These are phyloP conservation scores for Dalbergia oliveri DNA, from an alignment of 306 rosid genomes.

Conservation along the genomic window DNA sequence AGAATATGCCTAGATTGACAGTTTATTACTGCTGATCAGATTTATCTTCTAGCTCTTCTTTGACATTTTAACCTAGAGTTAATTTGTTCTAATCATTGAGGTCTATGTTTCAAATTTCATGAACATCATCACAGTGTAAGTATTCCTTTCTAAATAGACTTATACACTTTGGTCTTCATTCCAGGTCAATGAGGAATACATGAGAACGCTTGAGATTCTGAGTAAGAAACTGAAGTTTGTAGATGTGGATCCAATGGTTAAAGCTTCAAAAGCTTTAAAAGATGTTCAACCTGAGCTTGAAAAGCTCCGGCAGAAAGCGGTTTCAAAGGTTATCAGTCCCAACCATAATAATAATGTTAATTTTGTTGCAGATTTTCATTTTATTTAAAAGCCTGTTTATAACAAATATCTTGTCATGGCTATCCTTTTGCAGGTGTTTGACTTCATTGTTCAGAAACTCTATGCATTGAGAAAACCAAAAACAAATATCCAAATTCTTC, in stretches of 20 bases:
- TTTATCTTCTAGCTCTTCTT: not conserved
- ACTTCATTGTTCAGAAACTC: conserved; percentile 96
- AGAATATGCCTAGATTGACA: conserved; percentile 18
- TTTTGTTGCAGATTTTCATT: conserved; percentile 20
- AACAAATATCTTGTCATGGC: conserved; percentile 31
- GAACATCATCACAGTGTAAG: conserved; percentile 24
- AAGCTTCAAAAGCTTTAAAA: conserved; percentile 90
- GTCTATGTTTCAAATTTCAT: conserved; percentile 34
- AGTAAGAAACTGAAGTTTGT: conserved; percentile 93
- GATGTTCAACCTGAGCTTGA: conserved; percentile 98
- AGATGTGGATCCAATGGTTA: conserved; percentile 88
- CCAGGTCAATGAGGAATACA: conserved; percentile 95
- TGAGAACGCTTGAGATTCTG: conserved; percentile 90
- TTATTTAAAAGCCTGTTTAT: conserved; percentile 1
- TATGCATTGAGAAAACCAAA: conserved; percentile 94
- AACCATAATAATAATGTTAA: not conserved
- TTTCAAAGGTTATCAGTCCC: conserved; percentile 77
- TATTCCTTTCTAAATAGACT: conserved; percentile 36
- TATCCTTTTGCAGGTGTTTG: conserved; percentile 77
- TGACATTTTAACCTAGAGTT: conserved; percentile 9
- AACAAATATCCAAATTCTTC: conserved; percentile 98
- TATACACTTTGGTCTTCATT: conserved; percentile 43
- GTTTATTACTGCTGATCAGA: conserved; percentile 22
- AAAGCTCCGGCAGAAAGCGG: conserved; percentile 93
- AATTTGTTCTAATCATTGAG: conserved; percentile 21